Evolutionary conservation across 2,329 filamentous ascomycete species (phyloP).

Genomic region (Sordariomycetes sp.): DNA sequence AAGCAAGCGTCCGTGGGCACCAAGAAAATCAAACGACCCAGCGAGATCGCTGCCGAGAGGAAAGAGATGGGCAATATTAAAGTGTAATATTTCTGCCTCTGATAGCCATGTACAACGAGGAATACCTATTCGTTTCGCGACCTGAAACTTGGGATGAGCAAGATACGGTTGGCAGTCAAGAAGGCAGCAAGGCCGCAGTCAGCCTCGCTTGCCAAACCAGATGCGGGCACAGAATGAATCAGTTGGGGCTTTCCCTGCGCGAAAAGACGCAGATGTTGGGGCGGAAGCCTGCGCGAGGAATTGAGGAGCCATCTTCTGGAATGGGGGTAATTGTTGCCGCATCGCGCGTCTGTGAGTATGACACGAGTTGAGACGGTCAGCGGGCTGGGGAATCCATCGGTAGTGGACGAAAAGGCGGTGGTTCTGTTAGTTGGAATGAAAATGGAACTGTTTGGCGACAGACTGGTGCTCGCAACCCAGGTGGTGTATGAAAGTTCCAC

Average conservation of each 20-base stretch:
- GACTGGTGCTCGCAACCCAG: too few species aligned
- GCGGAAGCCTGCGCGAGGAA: too few species aligned
- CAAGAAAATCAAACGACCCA: not conserved
- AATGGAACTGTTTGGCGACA: too few species aligned
- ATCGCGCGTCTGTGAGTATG: too few species aligned
- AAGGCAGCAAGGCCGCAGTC: not conserved
- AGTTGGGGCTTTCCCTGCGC: not conserved
- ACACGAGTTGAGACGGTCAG: too few species aligned
- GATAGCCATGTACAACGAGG: not conserved
- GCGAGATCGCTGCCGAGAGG: not conserved
- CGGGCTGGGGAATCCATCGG: too few species aligned
- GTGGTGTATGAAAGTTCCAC: too few species aligned
- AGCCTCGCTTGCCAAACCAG: not conserved
- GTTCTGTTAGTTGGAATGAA: too few species aligned
- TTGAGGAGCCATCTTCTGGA: too few species aligned
- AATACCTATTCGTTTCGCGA: not conserved
- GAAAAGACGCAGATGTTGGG: not conserved
- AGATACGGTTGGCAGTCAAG: not conserved
- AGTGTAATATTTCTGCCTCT: not conserved
- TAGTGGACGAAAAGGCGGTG: too few species aligned
- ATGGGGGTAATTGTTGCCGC: too few species aligned
- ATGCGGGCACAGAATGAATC: not conserved
- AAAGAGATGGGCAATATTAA: not conserved
- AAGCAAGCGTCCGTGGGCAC: not conserved
- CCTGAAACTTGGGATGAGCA: not conserved